Evolutionary conservation across 2,329 filamentous ascomycete species (phyloP), one percentile per base, ranked within the genome.

Genomic region (Fusarium xylarioides): DNA sequence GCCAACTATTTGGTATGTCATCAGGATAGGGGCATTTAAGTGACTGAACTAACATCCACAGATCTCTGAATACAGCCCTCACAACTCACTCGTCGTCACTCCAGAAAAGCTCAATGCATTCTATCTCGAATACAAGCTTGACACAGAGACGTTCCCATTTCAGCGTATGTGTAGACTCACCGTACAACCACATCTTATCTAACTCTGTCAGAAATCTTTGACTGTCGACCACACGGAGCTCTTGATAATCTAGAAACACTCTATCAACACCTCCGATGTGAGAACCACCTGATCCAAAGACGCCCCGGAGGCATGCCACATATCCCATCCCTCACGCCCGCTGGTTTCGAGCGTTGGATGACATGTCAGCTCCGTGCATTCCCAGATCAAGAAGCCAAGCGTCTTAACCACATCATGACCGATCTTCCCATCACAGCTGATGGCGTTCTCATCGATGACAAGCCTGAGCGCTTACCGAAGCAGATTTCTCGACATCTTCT

Each of bases 51-150:
- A 34, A 68, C n/a, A 18, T 38, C 2, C 5, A 1, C 34, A 83
- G 81, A 80, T 81, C 62, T 58, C 74, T 7, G 79, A 81, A 35
- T 81, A 78, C 57, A 74, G 73, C n/a, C 79, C 80, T 8, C 67
- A 60, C 38, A 75, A 78, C 56, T 80, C 79, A 4, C 58, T 95
- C 21, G 92, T 96, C 46, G 86, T 97, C 40, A 89, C 92, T 0
- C 94, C 94, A 0, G 83, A 89, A 10, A 96, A 96, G 82, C 88
- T 97, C 84, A 86, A 89, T 19, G 86, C 87, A 53, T 93, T 95
- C 74, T 97, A 97, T 78, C 85, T 88, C 21, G 88, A 89, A 60
- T 92, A 92, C 65, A 86, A 86, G 56, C 80, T 95, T 4, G 82
- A 88, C 1, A 82, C 86, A 19, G 94, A 97, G 76, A 84, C 86